A percentile compares a stretch with the other conserved stretches of the same genome.
phyloP scores from a whole-genome alignment of 345 rosid genomes.

The Bretschneidera sinensis region DNA sequence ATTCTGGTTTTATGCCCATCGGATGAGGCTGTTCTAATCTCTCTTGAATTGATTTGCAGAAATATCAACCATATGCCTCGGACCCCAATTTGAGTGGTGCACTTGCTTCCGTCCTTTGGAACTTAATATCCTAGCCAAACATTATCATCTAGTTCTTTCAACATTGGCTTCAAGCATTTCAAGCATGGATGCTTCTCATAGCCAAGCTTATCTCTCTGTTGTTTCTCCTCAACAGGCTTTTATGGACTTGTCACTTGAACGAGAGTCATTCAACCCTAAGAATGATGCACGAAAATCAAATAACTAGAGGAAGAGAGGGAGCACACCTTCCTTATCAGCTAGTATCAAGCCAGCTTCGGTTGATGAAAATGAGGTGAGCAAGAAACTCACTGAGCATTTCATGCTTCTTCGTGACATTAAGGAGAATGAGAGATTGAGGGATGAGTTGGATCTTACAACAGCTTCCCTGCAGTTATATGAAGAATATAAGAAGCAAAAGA shows the following conservation, averaged over 20 bases:
- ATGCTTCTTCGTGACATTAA: slow-evolving; percentile 42
- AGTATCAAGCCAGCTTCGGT: slow-evolving; percentile 12
- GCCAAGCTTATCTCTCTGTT: slow-evolving; percentile 45
- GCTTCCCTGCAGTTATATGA: slow-evolving; percentile 41
- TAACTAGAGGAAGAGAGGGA: slow-evolving; percentile 54
- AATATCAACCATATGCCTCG: slow-evolving; percentile 70
- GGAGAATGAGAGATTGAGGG: slow-evolving; percentile 53
- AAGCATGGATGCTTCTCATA: slow-evolving; percentile 53
- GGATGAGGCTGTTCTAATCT: no score
- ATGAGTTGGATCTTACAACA: slow-evolving; percentile 29
- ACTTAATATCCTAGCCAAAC: slow-evolving; percentile 66
- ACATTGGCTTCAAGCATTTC: slow-evolving; percentile 50
- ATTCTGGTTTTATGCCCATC: neutral
- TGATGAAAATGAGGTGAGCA: slow-evolving; percentile 45
- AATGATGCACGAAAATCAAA: slow-evolving; percentile 28
- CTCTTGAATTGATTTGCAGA: slow-evolving; percentile 35
- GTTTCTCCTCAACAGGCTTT: slow-evolving; percentile 79
- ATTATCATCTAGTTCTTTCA: slow-evolving; percentile 74
- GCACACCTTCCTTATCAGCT: slow-evolving; percentile 12
- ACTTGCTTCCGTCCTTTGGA: slow-evolving; percentile 91
- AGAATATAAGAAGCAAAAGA: slow-evolving; percentile 46
- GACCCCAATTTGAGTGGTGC: slow-evolving; percentile 95
- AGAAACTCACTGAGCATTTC: slow-evolving; percentile 55
- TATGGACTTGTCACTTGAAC: slow-evolving; percentile 45
- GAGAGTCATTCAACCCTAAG: slow-evolving; percentile 48